Conservation (phyloP, 164 flowering plant genomes). For the Saururus chinensis region DNA sequence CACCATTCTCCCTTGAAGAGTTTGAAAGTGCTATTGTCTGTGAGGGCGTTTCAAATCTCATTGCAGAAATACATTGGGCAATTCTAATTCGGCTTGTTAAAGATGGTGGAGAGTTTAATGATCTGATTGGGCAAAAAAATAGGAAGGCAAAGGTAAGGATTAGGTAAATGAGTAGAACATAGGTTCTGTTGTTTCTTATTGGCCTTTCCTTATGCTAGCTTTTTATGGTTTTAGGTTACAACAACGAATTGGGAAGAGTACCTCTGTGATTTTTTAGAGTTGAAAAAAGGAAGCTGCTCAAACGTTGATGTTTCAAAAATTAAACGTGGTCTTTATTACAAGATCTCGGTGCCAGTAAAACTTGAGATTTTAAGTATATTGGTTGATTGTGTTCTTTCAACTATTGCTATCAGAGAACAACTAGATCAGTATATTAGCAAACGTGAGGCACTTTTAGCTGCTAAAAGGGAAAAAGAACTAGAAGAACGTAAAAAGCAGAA, state of each 20-base stretch:
- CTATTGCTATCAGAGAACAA: slow-evolving; percentile 8
- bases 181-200: background rate
- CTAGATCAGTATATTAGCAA: slow-evolving; percentile 8
- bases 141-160: slow-evolving; percentile 8
- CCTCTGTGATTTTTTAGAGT: slow-evolving; percentile 8
- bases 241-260: slow-evolving; percentile 10
- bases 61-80: slow-evolving; percentile 10
- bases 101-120: slow-evolving; percentile 5
- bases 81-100: slow-evolving; percentile 5
- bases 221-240: slow-evolving; percentile 5
- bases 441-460: slow-evolving; percentile 5
- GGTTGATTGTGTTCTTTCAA: slow-evolving; percentile 8
- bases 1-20: slow-evolving; percentile 12
- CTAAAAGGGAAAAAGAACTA: slow-evolving; percentile 8
- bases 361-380: slow-evolving; percentile 9
- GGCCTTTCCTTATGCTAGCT: background rate
- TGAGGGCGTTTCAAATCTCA: slow-evolving; percentile 8
- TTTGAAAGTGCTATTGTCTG: slow-evolving; percentile 12
- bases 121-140: slow-evolving; percentile 7
- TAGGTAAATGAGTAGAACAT: background rate
- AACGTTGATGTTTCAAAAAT: slow-evolving; percentile 5
- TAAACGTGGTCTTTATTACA: slow-evolving; percentile 4
- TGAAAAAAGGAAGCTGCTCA: slow-evolving; percentile 2
- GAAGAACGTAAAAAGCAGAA: slow-evolving; percentile 7
- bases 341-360: slow-evolving; percentile 5